Evolutionary conservation across 2,329 filamentous ascomycete genomes (phyloP).

Genomic region (Endoconidiophora polonica): DNA sequence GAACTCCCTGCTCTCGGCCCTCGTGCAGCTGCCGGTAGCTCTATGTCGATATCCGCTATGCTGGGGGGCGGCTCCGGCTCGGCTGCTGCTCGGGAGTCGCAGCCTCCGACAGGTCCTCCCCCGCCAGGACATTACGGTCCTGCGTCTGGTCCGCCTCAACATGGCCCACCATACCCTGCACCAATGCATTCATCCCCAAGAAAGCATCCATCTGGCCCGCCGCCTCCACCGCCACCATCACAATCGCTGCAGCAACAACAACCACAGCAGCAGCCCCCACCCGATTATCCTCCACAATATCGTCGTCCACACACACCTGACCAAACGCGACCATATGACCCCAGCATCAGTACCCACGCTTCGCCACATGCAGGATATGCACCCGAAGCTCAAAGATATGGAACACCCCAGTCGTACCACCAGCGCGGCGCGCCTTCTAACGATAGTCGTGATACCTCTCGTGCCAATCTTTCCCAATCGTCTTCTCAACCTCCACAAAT

Average conservation of each 20-base stretch:
- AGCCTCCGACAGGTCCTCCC: conserved; percentile 19
- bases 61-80: conserved; percentile 22
- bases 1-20: conserved; percentile 35
- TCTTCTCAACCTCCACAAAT: conserved; percentile 16
- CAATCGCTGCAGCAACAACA: neutral
- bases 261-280: conserved; percentile 11
- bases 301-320: conserved; percentile 61
- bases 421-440: conserved; percentile 32
- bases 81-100: conserved; percentile 25
- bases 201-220: conserved; percentile 19
- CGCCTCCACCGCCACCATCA: neutral
- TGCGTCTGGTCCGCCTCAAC: conserved; percentile 23
- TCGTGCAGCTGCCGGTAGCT: conserved; percentile 31
- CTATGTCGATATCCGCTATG: conserved; percentile 47
- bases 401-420: conserved; percentile 40
- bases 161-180: conserved; percentile 29
- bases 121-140: conserved; percentile 27
- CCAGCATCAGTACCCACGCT: conserved; percentile 27
- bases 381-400: conserved; percentile 40
- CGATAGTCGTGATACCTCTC: conserved; percentile 25
- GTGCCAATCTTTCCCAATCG: conserved; percentile 13
- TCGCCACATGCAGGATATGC: conserved; percentile 37
- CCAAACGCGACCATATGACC: conserved; percentile 38
- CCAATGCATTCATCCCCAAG: conserved; percentile 38
- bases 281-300: conserved; percentile 42